Conservation (phyloP, 2,329 filamentous ascomycete species). For the Hypocreales sp. region DNA sequence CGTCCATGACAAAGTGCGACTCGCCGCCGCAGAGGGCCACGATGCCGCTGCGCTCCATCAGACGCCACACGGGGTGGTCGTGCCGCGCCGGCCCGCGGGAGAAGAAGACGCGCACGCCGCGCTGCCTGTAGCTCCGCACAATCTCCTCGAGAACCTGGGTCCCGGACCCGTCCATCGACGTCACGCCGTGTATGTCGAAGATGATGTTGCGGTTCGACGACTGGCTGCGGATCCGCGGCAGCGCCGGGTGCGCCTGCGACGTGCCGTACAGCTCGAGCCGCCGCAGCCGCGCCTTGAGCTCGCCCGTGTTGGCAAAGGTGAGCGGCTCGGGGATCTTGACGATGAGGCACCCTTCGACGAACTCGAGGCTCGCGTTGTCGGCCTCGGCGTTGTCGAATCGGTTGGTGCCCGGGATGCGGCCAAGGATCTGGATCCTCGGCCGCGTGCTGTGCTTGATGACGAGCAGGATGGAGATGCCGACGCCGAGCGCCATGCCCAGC, state of each 20-base stretch:
- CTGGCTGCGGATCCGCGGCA: slow-evolving; percentile 62
- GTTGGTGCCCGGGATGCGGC: slow-evolving; percentile 69
- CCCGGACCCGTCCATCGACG: slow-evolving; percentile 81
- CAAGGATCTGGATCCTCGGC: slow-evolving; percentile 89
- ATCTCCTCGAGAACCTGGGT: slow-evolving; percentile 87
- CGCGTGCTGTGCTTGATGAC: slow-evolving; percentile 84
- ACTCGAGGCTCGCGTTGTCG: slow-evolving; percentile 60
- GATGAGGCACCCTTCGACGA: slow-evolving; percentile 82
- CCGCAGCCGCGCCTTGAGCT: slow-evolving; percentile 69
- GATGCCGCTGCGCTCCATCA: slow-evolving; percentile 71
- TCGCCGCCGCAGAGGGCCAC: slow-evolving; percentile 67
- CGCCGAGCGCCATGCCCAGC: slow-evolving; percentile 83
- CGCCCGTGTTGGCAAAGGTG: slow-evolving; percentile 93
- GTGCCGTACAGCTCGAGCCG: slow-evolving; percentile 88
- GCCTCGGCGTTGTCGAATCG: slow-evolving; percentile 76
- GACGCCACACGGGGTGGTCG: slow-evolving; percentile 44
- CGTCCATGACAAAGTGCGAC: slow-evolving; percentile 63
- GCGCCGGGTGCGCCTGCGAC: slow-evolving; percentile 64
- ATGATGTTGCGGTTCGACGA: slow-evolving; percentile 85
- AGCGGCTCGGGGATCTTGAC: slow-evolving; percentile 96
- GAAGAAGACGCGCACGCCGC: slow-evolving; percentile 66
- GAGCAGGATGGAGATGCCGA: slow-evolving; percentile 77
- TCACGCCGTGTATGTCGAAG: slow-evolving; percentile 97
- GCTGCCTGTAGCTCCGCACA: slow-evolving; percentile 61
- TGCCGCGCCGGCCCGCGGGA: slow-evolving; percentile 34